phyloP scores from a whole-genome alignment of 768 basidiomycete genomes.

The Cystobasidium ongulense region DNA sequence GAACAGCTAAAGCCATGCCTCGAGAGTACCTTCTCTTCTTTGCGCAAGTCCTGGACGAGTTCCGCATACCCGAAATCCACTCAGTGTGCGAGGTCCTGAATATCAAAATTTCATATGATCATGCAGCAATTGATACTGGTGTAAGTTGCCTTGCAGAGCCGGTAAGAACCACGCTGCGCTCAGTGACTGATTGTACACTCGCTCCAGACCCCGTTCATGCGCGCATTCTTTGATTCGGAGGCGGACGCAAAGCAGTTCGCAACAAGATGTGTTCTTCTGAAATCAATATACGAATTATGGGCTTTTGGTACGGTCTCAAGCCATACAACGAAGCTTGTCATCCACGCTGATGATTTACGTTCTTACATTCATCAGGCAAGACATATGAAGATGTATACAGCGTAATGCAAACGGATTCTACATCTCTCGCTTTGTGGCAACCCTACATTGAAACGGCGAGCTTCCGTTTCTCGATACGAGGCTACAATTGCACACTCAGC shows the following conservation, averaged over 20 bases:
- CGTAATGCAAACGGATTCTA: not conserved
- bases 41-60: constrained; percentile 7
- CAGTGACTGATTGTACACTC: not conserved
- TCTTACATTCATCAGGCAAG: constrained; percentile 21
- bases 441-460: not conserved
- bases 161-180: not conserved
- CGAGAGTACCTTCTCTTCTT: constrained; percentile 23
- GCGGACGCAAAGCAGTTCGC: constrained; percentile 68
- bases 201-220: constrained; percentile 59
- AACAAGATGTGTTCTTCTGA: constrained; percentile 69
- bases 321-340: not conserved
- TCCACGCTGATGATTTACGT: not conserved
- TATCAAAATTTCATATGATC: constrained; percentile 28
- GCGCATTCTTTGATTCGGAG: constrained; percentile 61
- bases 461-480: constrained; percentile 18
- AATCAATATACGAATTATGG: constrained; percentile 52
- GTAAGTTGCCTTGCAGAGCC: not conserved
- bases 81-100: constrained; percentile 2
- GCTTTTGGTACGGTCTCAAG: constrained; percentile 13
- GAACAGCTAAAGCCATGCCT: not conserved
- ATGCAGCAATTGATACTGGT: not conserved
- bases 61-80: constrained; percentile 6
- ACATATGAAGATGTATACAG: constrained; percentile 27
- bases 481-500: not conserved
- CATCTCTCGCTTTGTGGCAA: not conserved